Conservation (phyloP, 2,329 filamentous ascomycete genomes). For the Trichoderma sp. region DNA sequence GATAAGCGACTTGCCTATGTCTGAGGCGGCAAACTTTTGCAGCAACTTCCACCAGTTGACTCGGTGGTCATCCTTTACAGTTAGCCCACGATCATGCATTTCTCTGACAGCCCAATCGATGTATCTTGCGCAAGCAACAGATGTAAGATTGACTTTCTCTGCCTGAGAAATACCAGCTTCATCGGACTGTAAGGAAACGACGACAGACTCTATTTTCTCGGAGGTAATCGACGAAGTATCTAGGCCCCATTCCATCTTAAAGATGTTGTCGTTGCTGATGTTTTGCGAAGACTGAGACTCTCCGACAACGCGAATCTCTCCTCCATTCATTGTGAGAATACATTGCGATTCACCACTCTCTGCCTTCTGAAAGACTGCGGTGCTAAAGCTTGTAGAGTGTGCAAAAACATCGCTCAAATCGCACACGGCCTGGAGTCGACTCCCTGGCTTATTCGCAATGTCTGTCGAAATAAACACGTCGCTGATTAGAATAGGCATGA, state of each 20-base stretch:
- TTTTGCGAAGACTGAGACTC: background rate
- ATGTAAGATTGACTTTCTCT: background rate
- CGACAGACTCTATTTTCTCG: background rate
- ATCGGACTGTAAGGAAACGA: background rate
- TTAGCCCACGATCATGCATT: background rate
- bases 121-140: slow-evolving; percentile 2
- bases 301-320: slow-evolving; percentile 9
- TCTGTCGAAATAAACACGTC: background rate
- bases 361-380: background rate
- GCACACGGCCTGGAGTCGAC: background rate
- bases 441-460: background rate
- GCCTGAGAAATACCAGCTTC: slow-evolving; percentile 2
- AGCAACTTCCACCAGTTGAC: slow-evolving; percentile 5
- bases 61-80: slow-evolving; percentile 2
- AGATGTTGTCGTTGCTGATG: background rate
- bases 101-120: slow-evolving; percentile 9
- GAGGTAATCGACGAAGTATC: slow-evolving; percentile 5
- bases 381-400: slow-evolving; percentile 9
- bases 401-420: background rate
- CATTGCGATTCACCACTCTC: background rate
- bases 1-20: background rate
- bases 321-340: background rate
- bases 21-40: background rate
- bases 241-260: slow-evolving; percentile 2
- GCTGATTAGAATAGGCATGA: slow-evolving; percentile 6